Base-by-base conservation (phyloP, 768 basidiomycete species). In the Mycena indigotica region DNA sequence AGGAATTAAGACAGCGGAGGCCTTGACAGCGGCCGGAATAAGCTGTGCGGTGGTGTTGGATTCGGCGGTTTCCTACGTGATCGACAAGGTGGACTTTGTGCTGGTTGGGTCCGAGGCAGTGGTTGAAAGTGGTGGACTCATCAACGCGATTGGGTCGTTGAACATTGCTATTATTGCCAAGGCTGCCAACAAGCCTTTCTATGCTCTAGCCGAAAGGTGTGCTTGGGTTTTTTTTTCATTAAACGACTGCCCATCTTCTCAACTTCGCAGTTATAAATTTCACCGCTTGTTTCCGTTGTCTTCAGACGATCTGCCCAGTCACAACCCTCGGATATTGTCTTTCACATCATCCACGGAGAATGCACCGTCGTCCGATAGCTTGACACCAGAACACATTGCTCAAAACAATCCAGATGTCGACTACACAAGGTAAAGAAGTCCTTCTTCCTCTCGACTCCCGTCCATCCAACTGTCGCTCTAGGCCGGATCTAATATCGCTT, bases 21-120 rank as follows among this genome's bases (percentile, higher is more conserved):
- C 85, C 52, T 80, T 98, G 48, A 88, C 88, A 21, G 86, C 88
- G 35, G 91, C 86, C n/a, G 95, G 95, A 10, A 91, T 99, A 56
- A 95, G 95, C 13, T 93, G 92, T 73, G 93, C 91, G 16, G 89
- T 98, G 53, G 88, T 99, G 12, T 84, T 98, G 57, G 97, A 99
- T 74, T 93, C 93, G 15, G 95, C 96, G 1, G 95, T 98, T 3
- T 93, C 93, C 35, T 98, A 98, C 75, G 86, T 93, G 65, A 98
- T 99, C 90, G 93, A 96, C 63, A 88, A 91, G 65, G 93, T 96
- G 19, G 93, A 96, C 72, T 90, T 96, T 70, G 91, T 96, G 50
- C 83, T 99, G 48, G 95, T 98, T 38, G 97, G 97, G 28, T 95
- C 95, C 38, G 97, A 99, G 76, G 97, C 95, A 6, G 95, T 99